Evolutionary conservation across 495 filamentous ascomycete species (phyloP).

Genomic region (Aspergillus diversus): DNA sequence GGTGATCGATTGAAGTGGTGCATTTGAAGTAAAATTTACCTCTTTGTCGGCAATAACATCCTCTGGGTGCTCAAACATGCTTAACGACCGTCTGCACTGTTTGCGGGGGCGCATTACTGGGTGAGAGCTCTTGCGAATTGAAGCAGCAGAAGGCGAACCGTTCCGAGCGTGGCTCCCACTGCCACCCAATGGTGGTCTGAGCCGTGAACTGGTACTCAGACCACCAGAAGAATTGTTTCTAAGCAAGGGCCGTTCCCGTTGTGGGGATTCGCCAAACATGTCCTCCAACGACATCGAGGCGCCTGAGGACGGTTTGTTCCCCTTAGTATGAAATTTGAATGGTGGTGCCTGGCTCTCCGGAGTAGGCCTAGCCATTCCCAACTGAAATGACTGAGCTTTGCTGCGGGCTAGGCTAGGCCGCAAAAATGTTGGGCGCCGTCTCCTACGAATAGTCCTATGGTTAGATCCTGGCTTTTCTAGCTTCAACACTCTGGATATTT

Average conservation of each 20-base stretch:
- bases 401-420: constrained; percentile 46
- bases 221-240: constrained; percentile 37
- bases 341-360: constrained; percentile 67
- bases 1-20: constrained; percentile 70
- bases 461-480: constrained; percentile 22
- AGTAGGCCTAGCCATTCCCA: constrained; percentile 37
- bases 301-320: constrained; percentile 52
- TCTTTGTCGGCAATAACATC: constrained; percentile 80
- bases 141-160: constrained; percentile 71
- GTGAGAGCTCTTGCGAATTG: constrained; percentile 72
- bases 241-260: constrained; percentile 58
- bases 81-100: constrained; percentile 85
- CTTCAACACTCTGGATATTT: neutral
- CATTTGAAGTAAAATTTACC: constrained; percentile 54
- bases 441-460: constrained; percentile 30
- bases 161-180: constrained; percentile 56
- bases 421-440: constrained; percentile 45
- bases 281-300: constrained; percentile 71
- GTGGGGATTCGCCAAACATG: constrained; percentile 79
- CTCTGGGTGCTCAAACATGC: constrained; percentile 93
- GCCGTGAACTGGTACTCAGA: constrained; percentile 55
- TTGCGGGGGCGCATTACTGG: constrained; percentile 79
- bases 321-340: constrained; percentile 74
- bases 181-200: constrained; percentile 62
- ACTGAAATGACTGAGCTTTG: constrained; percentile 48